Percentiles rank a stretch among this genome's conserved stretches.
Conservation (phyloP, 352 stramenopile genomes). For the Phytopythium helicoides region DNA sequence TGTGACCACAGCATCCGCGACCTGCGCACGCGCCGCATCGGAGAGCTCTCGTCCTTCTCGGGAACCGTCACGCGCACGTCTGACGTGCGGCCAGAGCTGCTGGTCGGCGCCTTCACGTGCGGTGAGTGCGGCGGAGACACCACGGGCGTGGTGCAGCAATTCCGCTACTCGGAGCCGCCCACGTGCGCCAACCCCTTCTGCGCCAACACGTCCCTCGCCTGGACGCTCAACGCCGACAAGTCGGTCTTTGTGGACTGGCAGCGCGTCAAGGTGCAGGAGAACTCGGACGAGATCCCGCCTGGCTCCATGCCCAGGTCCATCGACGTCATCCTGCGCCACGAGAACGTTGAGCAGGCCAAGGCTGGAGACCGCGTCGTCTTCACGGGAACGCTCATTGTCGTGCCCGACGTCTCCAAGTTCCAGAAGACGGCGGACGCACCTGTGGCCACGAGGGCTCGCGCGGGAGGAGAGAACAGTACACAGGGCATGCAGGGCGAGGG, state of each 20-base stretch:
- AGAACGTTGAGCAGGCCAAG: slow-evolving; percentile 97
- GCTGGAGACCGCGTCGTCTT: slow-evolving; percentile 95
- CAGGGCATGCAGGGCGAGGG: slow-evolving; percentile 87
- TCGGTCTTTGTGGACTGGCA: slow-evolving; percentile 99
- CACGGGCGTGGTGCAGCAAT: slow-evolving; percentile 96
- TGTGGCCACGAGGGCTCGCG: slow-evolving; percentile 44
- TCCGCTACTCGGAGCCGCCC: slow-evolving; percentile 96
- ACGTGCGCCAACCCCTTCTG: slow-evolving; percentile 97
- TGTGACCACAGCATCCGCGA: slow-evolving; percentile 78
- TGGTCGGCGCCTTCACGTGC: slow-evolving; percentile 95
- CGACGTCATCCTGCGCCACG: slow-evolving; percentile 97
- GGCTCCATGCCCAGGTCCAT: slow-evolving; percentile 97
- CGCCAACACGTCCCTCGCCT: slow-evolving; percentile 78
- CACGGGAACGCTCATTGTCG: slow-evolving; percentile 93
- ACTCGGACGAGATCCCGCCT: slow-evolving; percentile 98
- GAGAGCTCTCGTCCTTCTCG: slow-evolving; percentile 90
- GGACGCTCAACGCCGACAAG: slow-evolving; percentile 87
- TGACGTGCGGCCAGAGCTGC: slow-evolving; percentile 97
- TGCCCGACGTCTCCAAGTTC: slow-evolving; percentile 95
- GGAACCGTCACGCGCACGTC: slow-evolving; percentile 97
- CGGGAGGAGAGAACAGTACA: slow-evolving; percentile 61
- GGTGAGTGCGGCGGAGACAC: slow-evolving; percentile 92
- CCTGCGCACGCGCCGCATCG: slow-evolving; percentile 92
- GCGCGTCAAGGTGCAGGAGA: slow-evolving; percentile 98
- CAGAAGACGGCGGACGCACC: slow-evolving; percentile 61